Conservation (phyloP, 208 protist genomes). For the Porcisia hertigi region DNA sequence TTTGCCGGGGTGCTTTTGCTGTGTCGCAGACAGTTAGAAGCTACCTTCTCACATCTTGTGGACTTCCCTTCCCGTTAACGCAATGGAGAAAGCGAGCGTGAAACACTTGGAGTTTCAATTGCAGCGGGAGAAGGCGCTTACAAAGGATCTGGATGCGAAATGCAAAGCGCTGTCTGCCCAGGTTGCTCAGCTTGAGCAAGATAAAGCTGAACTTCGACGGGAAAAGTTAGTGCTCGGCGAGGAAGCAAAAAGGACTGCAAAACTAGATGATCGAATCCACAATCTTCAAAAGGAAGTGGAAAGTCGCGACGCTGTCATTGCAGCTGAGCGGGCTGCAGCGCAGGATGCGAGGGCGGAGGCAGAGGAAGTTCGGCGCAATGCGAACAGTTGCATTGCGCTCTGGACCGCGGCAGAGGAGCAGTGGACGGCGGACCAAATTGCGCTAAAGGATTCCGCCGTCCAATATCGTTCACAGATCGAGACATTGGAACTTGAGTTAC, state of each 20-base stretch:
- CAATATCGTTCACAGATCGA: conserved; percentile 20
- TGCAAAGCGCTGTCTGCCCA: conserved; percentile 68
- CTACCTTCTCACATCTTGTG: no score
- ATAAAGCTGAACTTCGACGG: conserved; percentile 80
- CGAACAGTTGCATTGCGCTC: conserved; percentile 64
- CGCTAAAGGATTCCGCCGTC: conserved; percentile 46
- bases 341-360: conserved; percentile 48
- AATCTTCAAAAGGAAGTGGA: conserved; percentile 66
- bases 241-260: conserved; percentile 60
- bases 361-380: conserved; percentile 70
- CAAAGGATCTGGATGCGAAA: conserved; percentile 68
- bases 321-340: conserved; percentile 36
- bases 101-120: conserved; percentile 86
- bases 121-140: conserved; percentile 66
- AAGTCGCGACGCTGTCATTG: conserved; percentile 53
- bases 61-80: neutral
- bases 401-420: conserved; percentile 79
- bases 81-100: conserved; percentile 37
- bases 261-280: conserved; percentile 72
- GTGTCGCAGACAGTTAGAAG: no score
- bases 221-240: conserved; percentile 65
- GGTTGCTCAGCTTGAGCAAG: conserved; percentile 76
- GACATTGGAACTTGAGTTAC: conserved; percentile 20
- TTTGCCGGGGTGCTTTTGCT: no score
- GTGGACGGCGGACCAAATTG: conserved; percentile 68